Conservation (phyloP, 2,329 filamentous ascomycete genomes). For the Aaosphaeria pasadenensis region DNA sequence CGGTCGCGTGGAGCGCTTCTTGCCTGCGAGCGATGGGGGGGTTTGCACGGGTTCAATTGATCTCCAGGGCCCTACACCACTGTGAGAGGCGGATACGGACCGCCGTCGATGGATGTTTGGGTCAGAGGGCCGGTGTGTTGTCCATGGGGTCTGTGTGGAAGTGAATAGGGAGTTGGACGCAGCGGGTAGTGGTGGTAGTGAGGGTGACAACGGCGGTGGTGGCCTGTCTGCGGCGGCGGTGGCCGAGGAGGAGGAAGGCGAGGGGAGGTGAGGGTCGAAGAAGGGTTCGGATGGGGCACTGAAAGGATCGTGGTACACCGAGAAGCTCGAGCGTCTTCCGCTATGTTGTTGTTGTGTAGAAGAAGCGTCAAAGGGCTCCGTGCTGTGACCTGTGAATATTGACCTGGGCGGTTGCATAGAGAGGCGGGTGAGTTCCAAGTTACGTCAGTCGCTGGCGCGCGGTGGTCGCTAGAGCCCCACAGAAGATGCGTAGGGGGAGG, state of each 20-base stretch:
- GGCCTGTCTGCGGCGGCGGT: slow-evolving; percentile 12
- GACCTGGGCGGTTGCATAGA: slow-evolving; percentile 30
- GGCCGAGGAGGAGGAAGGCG: slow-evolving; percentile 4
- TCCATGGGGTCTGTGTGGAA: slow-evolving; percentile 17
- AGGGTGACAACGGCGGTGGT: slow-evolving; percentile 5
- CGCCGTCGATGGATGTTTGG: slow-evolving; percentile 4
- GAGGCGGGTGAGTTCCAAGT: not conserved
- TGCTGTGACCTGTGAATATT: slow-evolving; percentile 34
- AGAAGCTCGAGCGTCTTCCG: slow-evolving; percentile 13
- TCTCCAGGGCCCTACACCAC: slow-evolving; percentile 4
- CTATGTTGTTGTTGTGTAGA: slow-evolving; percentile 5
- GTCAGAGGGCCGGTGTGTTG: not conserved
- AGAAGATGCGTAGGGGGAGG: too few species aligned
- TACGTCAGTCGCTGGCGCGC: too few species aligned
- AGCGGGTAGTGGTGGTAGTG: slow-evolving; percentile 4
- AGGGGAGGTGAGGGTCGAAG: not conserved
- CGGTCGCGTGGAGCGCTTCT: slow-evolving; percentile 15
- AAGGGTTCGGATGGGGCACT: too few species aligned
- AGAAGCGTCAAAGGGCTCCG: slow-evolving; percentile 4
- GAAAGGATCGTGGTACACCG: slow-evolving; percentile 13
- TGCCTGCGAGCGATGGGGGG: slow-evolving; percentile 17
- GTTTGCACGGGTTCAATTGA: slow-evolving; percentile 7
- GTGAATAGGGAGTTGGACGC: slow-evolving; percentile 1
- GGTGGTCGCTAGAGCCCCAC: too few species aligned
- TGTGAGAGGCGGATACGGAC: slow-evolving; percentile 10